Base-by-base conservation (phyloP, 1,284 basidiomycete genomes). In the Microbotryomycetes sp. region DNA sequence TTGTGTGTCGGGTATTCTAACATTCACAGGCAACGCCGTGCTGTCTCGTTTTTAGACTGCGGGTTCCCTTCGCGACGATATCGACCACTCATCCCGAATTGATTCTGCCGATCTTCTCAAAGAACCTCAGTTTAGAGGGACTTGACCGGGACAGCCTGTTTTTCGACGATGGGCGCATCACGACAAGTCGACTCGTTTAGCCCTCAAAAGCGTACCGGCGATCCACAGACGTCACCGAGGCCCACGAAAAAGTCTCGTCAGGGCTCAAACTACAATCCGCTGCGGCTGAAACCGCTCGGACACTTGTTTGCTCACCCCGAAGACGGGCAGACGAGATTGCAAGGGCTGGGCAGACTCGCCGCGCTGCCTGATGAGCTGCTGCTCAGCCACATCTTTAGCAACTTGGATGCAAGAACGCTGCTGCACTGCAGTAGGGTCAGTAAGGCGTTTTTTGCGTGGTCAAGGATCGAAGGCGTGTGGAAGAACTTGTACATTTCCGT, bases 371-470 rank as follows among this genome's bases (percentile, higher is more conserved):
- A 70, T 23, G 68, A 70, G 60, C 52, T 70, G 7, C 27, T 63
- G 45, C 60, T 70, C 31, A 51, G 53, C 29, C 29, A 54, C 21
- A 47, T 70, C 41, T 68, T 67, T 46, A 54, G 54, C 24, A 28
- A 54, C 24, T 57, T 70, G 15, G 52, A 56, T 3, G 62, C 51
- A 2, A 48, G 53, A 9, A 62, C 64, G 21, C 55, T 63, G 26
- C 18, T 65, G 7, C 26, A 56, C n/a, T 45, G 57, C 13, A 54
- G 64, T 31, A 50, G 52, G 5, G 54, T 55, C 15, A 60, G 56
- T 21, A 52, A 46, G 15, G 64, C 72, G 0, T 65, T 74, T 52
- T 73, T 69, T 57, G 73, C 69, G 3, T 73, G 70, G 54, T 52
- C 65, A 6, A 31, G 57, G 3, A 64, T 70, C 31, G 71, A 74